These are phyloP conservation scores for Hypoxylon trugodes DNA, from an alignment of 495 filamentous ascomycete species.

Conservation along the genomic window DNA sequence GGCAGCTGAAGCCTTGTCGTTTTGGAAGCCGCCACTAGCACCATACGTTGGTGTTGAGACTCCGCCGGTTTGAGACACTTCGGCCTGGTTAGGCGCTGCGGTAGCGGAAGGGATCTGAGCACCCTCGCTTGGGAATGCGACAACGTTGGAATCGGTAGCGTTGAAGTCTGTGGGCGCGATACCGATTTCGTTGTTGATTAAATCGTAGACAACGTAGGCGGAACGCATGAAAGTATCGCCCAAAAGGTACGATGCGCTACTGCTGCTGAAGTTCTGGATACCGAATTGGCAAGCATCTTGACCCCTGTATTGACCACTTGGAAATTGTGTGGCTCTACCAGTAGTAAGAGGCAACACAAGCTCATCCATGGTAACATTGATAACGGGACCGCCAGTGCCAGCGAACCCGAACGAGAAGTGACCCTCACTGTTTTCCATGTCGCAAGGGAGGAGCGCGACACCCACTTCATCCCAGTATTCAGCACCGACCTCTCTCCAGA, in stretches of 20 bases:
- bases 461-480: slow-evolving; percentile 55
- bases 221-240: slow-evolving; percentile 96
- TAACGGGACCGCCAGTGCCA: slow-evolving; percentile 65
- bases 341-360: slow-evolving; percentile 70
- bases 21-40: slow-evolving; percentile 51
- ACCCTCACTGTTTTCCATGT: slow-evolving; percentile 64
- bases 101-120: slow-evolving; percentile 62
- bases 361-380: slow-evolving; percentile 79
- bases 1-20: slow-evolving; percentile 42
- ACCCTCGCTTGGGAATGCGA: slow-evolving; percentile 58
- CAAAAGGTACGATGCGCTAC: slow-evolving; percentile 68
- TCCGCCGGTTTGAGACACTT: slow-evolving; percentile 42
- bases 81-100: slow-evolving; percentile 52
- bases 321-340: slow-evolving; percentile 53
- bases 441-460: slow-evolving; percentile 75
- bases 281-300: slow-evolving; percentile 74
- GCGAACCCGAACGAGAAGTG: slow-evolving; percentile 79
- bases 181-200: slow-evolving; percentile 86
- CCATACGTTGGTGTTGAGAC: slow-evolving; percentile 47
- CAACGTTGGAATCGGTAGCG: slow-evolving; percentile 64
- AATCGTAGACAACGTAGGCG: slow-evolving; percentile 94
- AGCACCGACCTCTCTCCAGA: slow-evolving; percentile 77
- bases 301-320: slow-evolving; percentile 58
- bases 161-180: slow-evolving; percentile 91
- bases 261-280: slow-evolving; percentile 72